Evolutionary conservation across 192 early-diverging fungal genomes (phyloP).

Genomic region (Coemansia sp.): DNA sequence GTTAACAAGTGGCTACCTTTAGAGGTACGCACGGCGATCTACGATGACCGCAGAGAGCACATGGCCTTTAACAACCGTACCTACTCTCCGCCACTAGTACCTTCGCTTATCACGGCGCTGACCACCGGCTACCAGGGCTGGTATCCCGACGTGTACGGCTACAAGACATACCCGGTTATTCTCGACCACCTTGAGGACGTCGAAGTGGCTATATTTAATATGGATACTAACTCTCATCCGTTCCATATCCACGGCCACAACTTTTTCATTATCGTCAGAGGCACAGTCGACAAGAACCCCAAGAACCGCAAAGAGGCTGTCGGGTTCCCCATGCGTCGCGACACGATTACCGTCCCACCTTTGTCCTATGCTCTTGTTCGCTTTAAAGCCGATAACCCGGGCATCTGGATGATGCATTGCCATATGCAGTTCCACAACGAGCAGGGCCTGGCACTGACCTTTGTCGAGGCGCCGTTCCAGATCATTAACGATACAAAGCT

Average conservation of each 20-base stretch:
- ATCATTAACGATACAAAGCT: slow-evolving; percentile 53
- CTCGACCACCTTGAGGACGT: slow-evolving; percentile 64
- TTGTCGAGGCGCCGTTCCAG: slow-evolving; percentile 72
- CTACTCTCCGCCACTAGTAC: slow-evolving; percentile 66
- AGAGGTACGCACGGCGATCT: slow-evolving; percentile 64
- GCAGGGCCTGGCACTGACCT: slow-evolving; percentile 68
- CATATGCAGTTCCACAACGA: slow-evolving; percentile 68
- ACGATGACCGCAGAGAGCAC: slow-evolving; percentile 73
- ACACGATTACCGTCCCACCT: slow-evolving; percentile 70
- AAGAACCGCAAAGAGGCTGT: slow-evolving; percentile 18
- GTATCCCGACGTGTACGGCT: slow-evolving; percentile 66
- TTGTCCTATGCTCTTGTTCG: slow-evolving; percentile 67
- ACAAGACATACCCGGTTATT: slow-evolving; percentile 64
- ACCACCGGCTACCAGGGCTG: slow-evolving; percentile 63
- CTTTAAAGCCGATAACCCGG: slow-evolving; percentile 82
- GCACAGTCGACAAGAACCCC: slow-evolving; percentile 43
- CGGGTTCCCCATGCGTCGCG: slow-evolving; percentile 61
- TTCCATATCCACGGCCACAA: slow-evolving; percentile 90
- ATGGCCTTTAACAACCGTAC: slow-evolving; percentile 78
- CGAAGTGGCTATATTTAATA: slow-evolving; percentile 80
- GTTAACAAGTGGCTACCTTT: slow-evolving; percentile 57
- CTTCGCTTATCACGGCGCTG: slow-evolving; percentile 67
- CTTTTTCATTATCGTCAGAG: slow-evolving; percentile 73
- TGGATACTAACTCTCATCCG: slow-evolving; percentile 72
- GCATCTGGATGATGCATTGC: slow-evolving; percentile 87